Conservation (phyloP, 177 flowering plant genomes). For the Telopea speciosissima region DNA sequence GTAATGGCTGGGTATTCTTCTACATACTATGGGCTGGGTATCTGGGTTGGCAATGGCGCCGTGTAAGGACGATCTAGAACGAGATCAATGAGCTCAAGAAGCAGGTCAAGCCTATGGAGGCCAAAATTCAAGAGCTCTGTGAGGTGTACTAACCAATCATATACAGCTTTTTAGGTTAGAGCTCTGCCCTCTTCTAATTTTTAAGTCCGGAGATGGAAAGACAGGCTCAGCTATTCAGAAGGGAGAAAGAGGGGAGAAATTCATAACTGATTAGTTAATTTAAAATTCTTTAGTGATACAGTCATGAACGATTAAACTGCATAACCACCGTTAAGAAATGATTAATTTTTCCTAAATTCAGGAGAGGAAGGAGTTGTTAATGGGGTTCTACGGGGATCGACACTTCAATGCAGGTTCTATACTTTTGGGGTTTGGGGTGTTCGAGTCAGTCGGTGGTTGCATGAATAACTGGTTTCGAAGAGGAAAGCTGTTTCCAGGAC, state of each 20-base stretch:
- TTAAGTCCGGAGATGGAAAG: too few species aligned
- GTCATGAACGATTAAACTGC: neutral
- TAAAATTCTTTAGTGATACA: too few species aligned
- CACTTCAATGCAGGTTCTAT: conserved; percentile 92
- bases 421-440: conserved; percentile 70
- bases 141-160: conserved; percentile 36
- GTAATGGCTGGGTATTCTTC: conserved; percentile 70
- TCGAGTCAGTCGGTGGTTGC: conserved; percentile 70
- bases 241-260: too few species aligned
- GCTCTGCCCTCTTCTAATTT: too few species aligned
- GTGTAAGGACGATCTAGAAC: conserved; percentile 73
- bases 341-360: conserved; percentile 17
- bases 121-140: conserved; percentile 68
- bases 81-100: conserved; percentile 88
- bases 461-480: conserved; percentile 80
- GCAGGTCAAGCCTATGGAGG: conserved; percentile 67
- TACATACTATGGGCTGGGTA: conserved; percentile 84
- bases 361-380: conserved; percentile 84
- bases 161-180: too few species aligned
- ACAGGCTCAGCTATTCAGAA: too few species aligned
- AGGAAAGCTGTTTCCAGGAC: conserved; percentile 91
- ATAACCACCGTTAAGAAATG: neutral
- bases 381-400: conserved; percentile 70
- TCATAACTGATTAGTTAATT: too few species aligned
- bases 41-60: conserved; percentile 96